phyloP scores from a whole-genome alignment of 768 basidiomycete species.

The Rhizopogon rudus region DNA sequence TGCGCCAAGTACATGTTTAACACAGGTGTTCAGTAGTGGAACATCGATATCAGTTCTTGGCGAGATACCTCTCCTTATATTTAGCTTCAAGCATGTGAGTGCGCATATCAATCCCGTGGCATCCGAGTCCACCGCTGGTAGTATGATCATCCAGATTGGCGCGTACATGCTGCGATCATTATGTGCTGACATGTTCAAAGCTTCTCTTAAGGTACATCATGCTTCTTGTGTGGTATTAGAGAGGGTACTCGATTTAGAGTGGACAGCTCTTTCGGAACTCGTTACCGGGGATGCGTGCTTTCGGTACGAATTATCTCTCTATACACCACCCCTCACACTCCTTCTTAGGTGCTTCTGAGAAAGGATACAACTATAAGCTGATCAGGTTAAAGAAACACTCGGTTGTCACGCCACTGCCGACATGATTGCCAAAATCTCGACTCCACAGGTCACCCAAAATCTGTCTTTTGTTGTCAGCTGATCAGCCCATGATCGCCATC shows the following conservation, averaged over 20 bases:
- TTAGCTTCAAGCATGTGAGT: too few species aligned
- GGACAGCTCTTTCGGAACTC: not conserved
- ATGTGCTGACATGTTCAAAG: not conserved
- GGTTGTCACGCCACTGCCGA: conserved; percentile 32
- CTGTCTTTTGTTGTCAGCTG: conserved; percentile 58
- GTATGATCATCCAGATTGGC: not conserved
- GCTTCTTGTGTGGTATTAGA: not conserved
- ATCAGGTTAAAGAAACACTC: too few species aligned
- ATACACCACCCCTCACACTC: not conserved
- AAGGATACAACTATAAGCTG: not conserved
- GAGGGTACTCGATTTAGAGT: not conserved
- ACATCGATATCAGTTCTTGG: too few species aligned
- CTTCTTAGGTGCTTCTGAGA: not conserved
- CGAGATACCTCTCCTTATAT: too few species aligned
- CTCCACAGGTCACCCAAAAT: conserved; percentile 56
- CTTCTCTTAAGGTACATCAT: not conserved
- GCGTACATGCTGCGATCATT: not conserved
- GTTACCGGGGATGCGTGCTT: not conserved
- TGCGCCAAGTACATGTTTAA: too few species aligned
- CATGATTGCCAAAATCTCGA: conserved; percentile 62
- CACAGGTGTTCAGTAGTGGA: too few species aligned
- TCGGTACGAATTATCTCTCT: not conserved
- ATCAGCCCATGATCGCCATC: conserved; percentile 53
- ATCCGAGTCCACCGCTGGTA: too few species aligned
- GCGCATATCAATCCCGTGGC: too few species aligned